phyloP scores from a whole-genome alignment of 257 asterid genomes.

The Perilla frutescens region DNA sequence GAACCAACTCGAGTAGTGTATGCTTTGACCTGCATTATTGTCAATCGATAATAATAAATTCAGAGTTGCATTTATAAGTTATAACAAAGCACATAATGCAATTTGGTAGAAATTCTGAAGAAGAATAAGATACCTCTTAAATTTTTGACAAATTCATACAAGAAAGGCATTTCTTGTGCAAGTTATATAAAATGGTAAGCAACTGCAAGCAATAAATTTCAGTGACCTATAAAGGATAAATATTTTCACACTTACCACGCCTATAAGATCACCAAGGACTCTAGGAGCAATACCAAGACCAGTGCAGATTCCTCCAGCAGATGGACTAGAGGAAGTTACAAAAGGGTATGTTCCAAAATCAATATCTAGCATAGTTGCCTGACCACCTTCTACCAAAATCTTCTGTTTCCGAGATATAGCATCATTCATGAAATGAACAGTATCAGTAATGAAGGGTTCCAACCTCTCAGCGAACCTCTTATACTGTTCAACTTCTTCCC shows the following conservation, averaged over 20 bases:
- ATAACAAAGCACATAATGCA: conserved; percentile 5
- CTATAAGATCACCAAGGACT: conserved; percentile 86
- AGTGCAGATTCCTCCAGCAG: conserved; percentile 98
- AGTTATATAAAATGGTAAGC: neutral
- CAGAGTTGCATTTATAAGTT: neutral
- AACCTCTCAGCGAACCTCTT: conserved; percentile 84
- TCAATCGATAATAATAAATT: conserved; percentile 16
- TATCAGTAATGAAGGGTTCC: conserved; percentile 85
- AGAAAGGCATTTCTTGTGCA: neutral
- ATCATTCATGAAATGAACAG: conserved; percentile 85
- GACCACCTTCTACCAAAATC: conserved; percentile 98
- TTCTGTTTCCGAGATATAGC: conserved; percentile 67
- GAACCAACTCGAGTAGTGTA: conserved; percentile 98
- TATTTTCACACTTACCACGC: conserved; percentile 72
- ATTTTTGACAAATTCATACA: conserved; percentile 6
- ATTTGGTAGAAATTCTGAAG: conserved; percentile 1
- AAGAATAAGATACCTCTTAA: neutral
- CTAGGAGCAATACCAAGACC: conserved; percentile 99
- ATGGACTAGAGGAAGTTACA: conserved; percentile 94
- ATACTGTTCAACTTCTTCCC: conserved; percentile 81
- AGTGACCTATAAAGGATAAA: conserved; percentile 9
- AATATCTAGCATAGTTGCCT: conserved; percentile 95
- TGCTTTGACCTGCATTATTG: conserved; percentile 80
- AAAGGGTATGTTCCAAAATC: conserved; percentile 98
- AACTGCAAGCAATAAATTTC: neutral